Percentiles rank a stretch among this genome's conserved stretches.
These are phyloP conservation scores for Cruciata laevipes DNA, from an alignment of 257 asterid species.

Conservation along the genomic window DNA sequence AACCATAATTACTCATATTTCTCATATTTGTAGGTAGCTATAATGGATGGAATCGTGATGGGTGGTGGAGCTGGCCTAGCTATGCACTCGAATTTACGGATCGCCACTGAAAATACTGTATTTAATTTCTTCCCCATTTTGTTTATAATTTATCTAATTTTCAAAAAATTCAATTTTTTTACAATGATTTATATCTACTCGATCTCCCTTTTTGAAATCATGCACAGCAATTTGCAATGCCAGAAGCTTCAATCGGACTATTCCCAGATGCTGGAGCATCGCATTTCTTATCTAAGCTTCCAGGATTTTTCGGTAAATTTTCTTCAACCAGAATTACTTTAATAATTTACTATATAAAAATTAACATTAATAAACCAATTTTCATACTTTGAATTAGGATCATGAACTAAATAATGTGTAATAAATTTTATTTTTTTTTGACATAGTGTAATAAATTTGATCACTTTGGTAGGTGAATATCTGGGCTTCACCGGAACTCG, in stretches of 20 bases:
- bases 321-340: not conserved
- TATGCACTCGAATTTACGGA: constrained; percentile 7
- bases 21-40: constrained; percentile 10
- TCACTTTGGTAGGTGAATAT: not conserved
- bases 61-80: constrained; percentile 23
- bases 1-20: too few relatives aligned
- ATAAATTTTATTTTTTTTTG: too few relatives aligned
- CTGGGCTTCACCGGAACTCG: constrained; percentile 7
- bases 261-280: constrained; percentile 5
- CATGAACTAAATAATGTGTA: too few relatives aligned
- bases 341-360: too few relatives aligned
- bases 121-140: too few relatives aligned
- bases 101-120: constrained; percentile 19
- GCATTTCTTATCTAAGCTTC: constrained; percentile 10
- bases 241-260: constrained; percentile 7
- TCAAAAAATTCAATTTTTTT: too few relatives aligned
- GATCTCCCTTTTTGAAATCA: not conserved
- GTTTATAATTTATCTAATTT: too few relatives aligned
- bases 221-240: constrained; percentile 1
- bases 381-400: too few relatives aligned
- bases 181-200: not conserved
- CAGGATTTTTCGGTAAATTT: constrained; percentile 4
- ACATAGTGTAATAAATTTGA: too few relatives aligned
- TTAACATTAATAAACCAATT: too few relatives aligned
- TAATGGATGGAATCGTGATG: constrained; percentile 18